Base-by-base conservation (phyloP, 164 flowering plant genomes). In the Magnolia officinalis region DNA sequence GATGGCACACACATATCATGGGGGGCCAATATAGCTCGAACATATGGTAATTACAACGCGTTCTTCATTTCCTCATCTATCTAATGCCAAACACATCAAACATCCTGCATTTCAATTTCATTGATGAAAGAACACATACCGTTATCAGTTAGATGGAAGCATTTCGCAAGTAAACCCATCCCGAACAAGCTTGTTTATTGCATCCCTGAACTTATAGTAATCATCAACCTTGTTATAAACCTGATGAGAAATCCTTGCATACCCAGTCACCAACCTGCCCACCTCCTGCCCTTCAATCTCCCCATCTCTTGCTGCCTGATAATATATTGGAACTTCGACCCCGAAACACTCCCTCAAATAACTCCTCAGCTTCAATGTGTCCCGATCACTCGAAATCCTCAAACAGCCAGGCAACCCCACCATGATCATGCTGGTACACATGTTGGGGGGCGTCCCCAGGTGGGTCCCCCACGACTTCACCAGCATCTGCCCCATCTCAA, bases 401-500 rank as follows among this genome's bases (percentile, higher is more conserved):
- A 96, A 84, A 83, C 88, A 81, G 76, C 81, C 63, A 8, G 97
- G 97, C 83, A 88, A 83, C 2, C 92, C 98, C 75, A 93, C 93
- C 99, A 96, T 96, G 21, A 87, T 79, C 98, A 96, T 88, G 77
- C 96, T 92, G 0, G 89, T 75, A 78, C 92, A 91, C 98, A 94
- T 88, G 55, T 90, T 87, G 0, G 91, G 88, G 0, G 98, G 95
- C 19, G 90, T 82, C 29, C 99, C 98, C 13, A 86, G 91, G 72
- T 81, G 50, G 0, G 99, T 96, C 52, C 91, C 97, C 98, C 99
- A 96, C 0, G 95, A 87, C 73, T 87, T 78, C 0, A 82, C 92
- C 83, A 96, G 75, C 99, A 96, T 94, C 79, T 87, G 63, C 68
- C 95, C 99, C 95, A 94, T 91, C 82, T 88, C 86, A 68, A 96